phyloP scores from a whole-genome alignment of 2,329 filamentous ascomycete genomes.

The Cladosporium sp. region DNA sequence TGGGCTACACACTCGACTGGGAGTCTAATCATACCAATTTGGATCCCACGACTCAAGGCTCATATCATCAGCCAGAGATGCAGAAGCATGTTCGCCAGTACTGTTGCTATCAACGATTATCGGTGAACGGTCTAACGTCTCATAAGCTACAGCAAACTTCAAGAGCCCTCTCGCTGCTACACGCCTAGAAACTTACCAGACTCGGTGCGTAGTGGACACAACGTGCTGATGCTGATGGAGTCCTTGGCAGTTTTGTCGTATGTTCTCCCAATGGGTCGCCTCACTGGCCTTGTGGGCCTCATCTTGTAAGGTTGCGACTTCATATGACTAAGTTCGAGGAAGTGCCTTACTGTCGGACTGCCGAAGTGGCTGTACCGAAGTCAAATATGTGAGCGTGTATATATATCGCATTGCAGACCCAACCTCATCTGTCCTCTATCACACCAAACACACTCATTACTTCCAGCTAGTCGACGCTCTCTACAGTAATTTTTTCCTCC shows the following conservation, averaged over 20 bases:
- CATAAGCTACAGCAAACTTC: not conserved
- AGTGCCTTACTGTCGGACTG: not conserved
- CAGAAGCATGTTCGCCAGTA: too few relatives aligned
- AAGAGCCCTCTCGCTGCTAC: not conserved
- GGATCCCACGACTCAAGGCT: not conserved
- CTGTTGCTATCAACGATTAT: not conserved
- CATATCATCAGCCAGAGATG: not conserved
- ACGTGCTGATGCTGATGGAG: not conserved
- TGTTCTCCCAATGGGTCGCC: not conserved
- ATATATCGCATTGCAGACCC: not conserved
- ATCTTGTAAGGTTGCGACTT: slow-evolving; percentile 1
- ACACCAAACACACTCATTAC: not conserved
- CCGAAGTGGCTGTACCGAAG: not conserved
- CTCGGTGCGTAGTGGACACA: not conserved
- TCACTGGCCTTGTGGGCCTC: not conserved
- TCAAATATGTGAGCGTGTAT: not conserved
- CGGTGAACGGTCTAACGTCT: not conserved
- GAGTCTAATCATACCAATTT: not conserved
- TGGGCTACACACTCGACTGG: not conserved
- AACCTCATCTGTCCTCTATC: not conserved
- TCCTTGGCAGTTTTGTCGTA: not conserved
- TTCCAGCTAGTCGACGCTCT: not conserved
- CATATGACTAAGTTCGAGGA: not conserved
- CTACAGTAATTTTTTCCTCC: not conserved
- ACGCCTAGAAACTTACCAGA: not conserved